Conservation (phyloP, 306 rosid genomes). For the Glycine tomentella region DNA sequence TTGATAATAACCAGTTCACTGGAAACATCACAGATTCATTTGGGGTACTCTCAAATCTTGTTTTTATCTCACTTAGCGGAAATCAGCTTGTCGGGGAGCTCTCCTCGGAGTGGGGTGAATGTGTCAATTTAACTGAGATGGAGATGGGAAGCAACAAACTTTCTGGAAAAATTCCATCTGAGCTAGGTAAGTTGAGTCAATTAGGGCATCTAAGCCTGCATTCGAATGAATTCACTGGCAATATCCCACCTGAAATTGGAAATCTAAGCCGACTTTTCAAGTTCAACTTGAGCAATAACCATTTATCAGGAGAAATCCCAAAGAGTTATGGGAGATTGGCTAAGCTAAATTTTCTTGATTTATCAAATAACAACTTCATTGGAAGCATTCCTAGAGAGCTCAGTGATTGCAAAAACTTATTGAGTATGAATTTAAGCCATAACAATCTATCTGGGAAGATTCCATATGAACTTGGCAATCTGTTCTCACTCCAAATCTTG, state of each 20-base stretch:
- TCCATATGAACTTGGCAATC: conserved; percentile 63
- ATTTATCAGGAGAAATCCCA: conserved; percentile 58
- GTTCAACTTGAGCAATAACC: conserved; percentile 64
- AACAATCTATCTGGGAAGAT: conserved; percentile 60
- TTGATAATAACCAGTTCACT: conserved; percentile 60
- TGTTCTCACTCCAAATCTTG: conserved; percentile 45
- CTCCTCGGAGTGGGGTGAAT: conserved; percentile 65
- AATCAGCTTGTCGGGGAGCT: conserved; percentile 64
- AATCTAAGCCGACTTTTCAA: conserved; percentile 47
- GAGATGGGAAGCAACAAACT: conserved; percentile 59
- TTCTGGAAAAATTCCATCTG: conserved; percentile 68
- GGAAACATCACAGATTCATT: conserved; percentile 66
- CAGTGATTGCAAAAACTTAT: conserved; percentile 34
- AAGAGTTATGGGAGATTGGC: conserved; percentile 39
- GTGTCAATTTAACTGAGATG: conserved; percentile 53
- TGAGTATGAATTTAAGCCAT: conserved; percentile 62
- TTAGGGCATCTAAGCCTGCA: conserved; percentile 44
- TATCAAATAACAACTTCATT: conserved; percentile 58
- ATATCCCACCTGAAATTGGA: conserved; percentile 60
- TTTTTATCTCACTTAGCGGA: conserved; percentile 38
- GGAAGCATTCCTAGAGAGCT: conserved; percentile 58
- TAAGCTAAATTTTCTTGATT: conserved; percentile 53
- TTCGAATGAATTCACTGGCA: conserved; percentile 55
- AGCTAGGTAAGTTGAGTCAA: conserved; percentile 48
- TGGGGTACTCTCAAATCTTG: conserved; percentile 52